phyloP scores from a whole-genome alignment of 192 early-diverging fungal species.

The Coemansia brasiliensis region DNA sequence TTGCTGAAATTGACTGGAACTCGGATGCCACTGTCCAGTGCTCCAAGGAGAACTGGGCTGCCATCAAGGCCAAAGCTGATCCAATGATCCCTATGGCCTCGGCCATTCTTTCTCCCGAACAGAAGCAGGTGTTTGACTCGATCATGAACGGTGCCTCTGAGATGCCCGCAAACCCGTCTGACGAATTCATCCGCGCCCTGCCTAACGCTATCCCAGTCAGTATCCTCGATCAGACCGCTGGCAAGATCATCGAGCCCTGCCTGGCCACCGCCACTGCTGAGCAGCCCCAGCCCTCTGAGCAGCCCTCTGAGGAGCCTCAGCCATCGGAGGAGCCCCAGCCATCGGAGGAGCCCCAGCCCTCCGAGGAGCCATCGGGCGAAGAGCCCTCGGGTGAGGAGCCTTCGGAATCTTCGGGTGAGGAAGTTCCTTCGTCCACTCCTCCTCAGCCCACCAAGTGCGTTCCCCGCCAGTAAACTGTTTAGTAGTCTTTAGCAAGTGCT shows the following conservation, averaged over 20 bases:
- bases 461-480: constrained; percentile 1
- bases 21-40: constrained; percentile 39
- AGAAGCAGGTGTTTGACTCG: constrained; percentile 19
- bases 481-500: not conserved
- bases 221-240: constrained; percentile 1
- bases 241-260: constrained; percentile 6
- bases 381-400: not conserved
- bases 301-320: not conserved
- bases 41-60: constrained; percentile 49
- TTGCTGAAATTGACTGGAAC: constrained; percentile 52
- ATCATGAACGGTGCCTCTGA: constrained; percentile 23
- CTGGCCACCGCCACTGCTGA: constrained; percentile 1
- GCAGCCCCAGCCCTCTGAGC: not conserved
- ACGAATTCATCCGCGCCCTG: constrained; percentile 37
- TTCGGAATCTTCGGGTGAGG: not conserved
- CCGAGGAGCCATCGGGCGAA: not conserved
- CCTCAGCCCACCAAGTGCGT: constrained; percentile 1
- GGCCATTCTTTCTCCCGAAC: constrained; percentile 21
- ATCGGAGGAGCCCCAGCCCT: not conserved
- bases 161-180: constrained; percentile 40
- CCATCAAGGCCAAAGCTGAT: constrained; percentile 37
- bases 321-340: not conserved
- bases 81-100: constrained; percentile 37
- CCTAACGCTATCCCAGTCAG: constrained; percentile 15
- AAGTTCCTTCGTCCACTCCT: not conserved